Evolutionary conservation across 768 basidiomycete genomes (phyloP), one percentile per base, ranked within the genome.

Genomic region (Sarcomyxa edulis): DNA sequence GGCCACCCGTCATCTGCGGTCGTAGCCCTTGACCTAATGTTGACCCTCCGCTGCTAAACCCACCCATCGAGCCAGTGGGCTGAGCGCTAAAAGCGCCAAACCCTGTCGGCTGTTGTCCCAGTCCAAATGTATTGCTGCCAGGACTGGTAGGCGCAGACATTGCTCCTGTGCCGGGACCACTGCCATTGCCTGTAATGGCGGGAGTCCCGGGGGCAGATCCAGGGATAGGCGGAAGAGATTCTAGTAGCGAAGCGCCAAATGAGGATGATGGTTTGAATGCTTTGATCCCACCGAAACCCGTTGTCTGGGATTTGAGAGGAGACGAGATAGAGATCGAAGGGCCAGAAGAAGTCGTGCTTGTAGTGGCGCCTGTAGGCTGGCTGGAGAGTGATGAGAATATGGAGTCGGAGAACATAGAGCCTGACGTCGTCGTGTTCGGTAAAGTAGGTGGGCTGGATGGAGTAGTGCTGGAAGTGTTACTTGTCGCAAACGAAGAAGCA

Each of bases 191-290:
- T 5, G 60, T 39, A 7, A 64, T 60, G 31, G 6, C 16, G 20
- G 81, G 74, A 11, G 76, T 76, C 5, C 61, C 61, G 1, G 74
- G 59, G 3, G 58, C 55, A 5, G 81, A 77, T 23, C 74, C 78
- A 8, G 84, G 75, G 39, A 90, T 78, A 5, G 88, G 68, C 2
- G 91, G 91, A 25, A 92, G 60, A 3, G 77, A 73, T 35, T 84
- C 84, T 43, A 92, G 50, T 27, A 92, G 55, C 11, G 78, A 76
- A 23, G 84, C 79, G 21, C 89, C 89, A 53, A 92, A 92, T 28
- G 75, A 81, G 2, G 81, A 84, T 2, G 81, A 72, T 2, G 89
- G 89, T 51, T 89, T 88, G 69, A 92, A 92, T 5, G 84, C 76
- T 53, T 84, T 88, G 47, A 89, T 55, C 5, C 80, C 82, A 18